Evolutionary conservation across 768 basidiomycete species (phyloP), one percentile per base, ranked within the genome.

Genomic region (Termitomyces sp.): DNA sequence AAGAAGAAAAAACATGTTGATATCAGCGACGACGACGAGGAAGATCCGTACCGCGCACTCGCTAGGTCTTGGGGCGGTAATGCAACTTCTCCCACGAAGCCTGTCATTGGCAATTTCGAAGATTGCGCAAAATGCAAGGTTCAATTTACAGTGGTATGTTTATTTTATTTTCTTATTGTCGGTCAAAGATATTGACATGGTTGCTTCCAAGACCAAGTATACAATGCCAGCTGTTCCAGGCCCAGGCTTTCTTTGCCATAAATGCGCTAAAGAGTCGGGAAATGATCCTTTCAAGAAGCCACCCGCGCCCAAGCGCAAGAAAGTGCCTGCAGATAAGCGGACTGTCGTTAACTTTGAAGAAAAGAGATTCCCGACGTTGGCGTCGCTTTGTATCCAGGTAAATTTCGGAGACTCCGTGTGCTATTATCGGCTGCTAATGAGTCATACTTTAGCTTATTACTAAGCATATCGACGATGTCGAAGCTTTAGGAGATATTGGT

Each of bases 401-500:
- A 42, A 3, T 23, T 30, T 6, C 34, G 9, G 39, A 4, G 49
- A 40, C 11, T 23, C 44, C 30, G 8, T 44, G 6, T 10, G 6
- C 42, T 52, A 58, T 37, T 12, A 14, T 50, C 16, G 44, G 1
- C 39, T 17, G 1, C 39, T 17, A 35, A 43, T 39, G 10, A 43
- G 19, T 25, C 48, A 25, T 21, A 21, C 27, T 10, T 57, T 7
- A 94, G 90, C 73, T 97, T 23, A 85, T 98, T 55, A 87, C 89
- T 17, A 81, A 83, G 56, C 84, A 92, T 67, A 96, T 98, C 55
- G 81, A 94, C 55, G 91, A 96, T 62, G 86, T 98, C 6, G 91
- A 93, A 60, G 86, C 88, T 0, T 72, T 95, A 16, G 96, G 96
- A 0, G 88, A 96, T 64, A 89, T 98, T 50, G 94, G 94, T 0